These are phyloP conservation scores for Jaapia argillacea DNA, from an alignment of 768 basidiomycete genomes.

Conservation along the genomic window DNA sequence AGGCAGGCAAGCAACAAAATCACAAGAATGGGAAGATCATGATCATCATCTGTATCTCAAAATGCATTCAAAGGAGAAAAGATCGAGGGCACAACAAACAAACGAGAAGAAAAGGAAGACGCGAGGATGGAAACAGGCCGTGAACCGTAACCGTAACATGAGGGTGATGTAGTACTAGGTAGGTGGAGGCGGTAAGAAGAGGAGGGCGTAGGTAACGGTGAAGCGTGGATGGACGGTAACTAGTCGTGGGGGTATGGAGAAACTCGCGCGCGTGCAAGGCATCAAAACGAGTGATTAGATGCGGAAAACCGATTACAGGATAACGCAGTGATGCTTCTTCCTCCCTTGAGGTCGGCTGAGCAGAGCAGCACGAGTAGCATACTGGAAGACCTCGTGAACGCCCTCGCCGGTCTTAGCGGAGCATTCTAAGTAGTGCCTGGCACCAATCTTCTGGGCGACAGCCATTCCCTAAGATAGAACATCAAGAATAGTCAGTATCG, in stretches of 20 bases:
- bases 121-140: too few relatives aligned
- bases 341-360: conserved; percentile 40
- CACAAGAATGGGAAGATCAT: too few relatives aligned
- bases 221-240: neutral
- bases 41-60: neutral
- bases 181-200: neutral
- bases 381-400: conserved; percentile 97
- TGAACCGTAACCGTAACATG: neutral
- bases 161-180: too few relatives aligned
- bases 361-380: conserved; percentile 88
- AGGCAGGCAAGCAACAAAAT: too few relatives aligned
- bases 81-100: too few relatives aligned
- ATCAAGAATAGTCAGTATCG: conserved; percentile 3
- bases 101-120: too few relatives aligned
- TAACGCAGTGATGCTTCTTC: conserved; percentile 33
- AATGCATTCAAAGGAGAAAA: too few relatives aligned
- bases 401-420: conserved; percentile 95
- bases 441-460: conserved; percentile 92
- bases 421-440: conserved; percentile 95
- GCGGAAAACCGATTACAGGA: conserved; percentile 30
- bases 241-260: neutral
- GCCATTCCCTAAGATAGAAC: conserved; percentile 66
- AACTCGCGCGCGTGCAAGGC: neutral
- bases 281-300: too few relatives aligned
- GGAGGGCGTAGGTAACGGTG: neutral